phyloP scores from a whole-genome alignment of 2,329 filamentous ascomycete species.

The Colletotrichum scovillei region DNA sequence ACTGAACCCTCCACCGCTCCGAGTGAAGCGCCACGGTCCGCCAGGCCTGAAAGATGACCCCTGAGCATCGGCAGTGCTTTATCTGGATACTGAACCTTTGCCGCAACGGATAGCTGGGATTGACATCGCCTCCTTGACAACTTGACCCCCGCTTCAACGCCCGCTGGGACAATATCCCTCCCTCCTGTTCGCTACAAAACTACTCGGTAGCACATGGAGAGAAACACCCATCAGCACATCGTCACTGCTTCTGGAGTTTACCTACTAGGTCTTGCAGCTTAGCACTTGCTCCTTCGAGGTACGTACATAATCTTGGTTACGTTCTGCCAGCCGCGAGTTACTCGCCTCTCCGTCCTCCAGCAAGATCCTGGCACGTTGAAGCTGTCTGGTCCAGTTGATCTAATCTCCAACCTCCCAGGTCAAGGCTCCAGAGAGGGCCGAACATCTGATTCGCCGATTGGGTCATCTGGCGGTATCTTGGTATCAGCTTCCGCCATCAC shows the following conservation, averaged over 20 bases:
- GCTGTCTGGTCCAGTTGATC: slow-evolving; percentile 22
- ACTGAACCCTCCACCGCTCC: not conserved
- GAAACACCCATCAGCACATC: not conserved
- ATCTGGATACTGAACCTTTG: not conserved
- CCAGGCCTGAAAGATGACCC: slow-evolving; percentile 22
- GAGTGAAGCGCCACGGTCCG: not conserved
- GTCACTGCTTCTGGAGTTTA: not conserved
- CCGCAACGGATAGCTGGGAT: not conserved
- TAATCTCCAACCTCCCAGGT: slow-evolving; percentile 31
- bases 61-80: slow-evolving; percentile 9
- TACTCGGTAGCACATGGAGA: not conserved
- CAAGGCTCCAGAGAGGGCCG: slow-evolving; percentile 1
- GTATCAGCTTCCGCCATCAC: slow-evolving; percentile 34
- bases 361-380: not conserved
- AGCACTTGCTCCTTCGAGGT: slow-evolving; percentile 15
- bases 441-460: slow-evolving; percentile 23
- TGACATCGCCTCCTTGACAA: not conserved
- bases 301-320: slow-evolving; percentile 14
- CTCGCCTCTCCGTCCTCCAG: not conserved
- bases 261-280: not conserved
- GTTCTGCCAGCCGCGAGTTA: not conserved
- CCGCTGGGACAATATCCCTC: not conserved
- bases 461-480: slow-evolving; percentile 27
- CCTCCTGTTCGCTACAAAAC: not conserved
- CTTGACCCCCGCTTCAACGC: slow-evolving; percentile 5